Evolutionary conservation across 2,329 filamentous ascomycete genomes (phyloP), one percentile per base, ranked within the genome.

Genomic region (Penicillium crustosum): DNA sequence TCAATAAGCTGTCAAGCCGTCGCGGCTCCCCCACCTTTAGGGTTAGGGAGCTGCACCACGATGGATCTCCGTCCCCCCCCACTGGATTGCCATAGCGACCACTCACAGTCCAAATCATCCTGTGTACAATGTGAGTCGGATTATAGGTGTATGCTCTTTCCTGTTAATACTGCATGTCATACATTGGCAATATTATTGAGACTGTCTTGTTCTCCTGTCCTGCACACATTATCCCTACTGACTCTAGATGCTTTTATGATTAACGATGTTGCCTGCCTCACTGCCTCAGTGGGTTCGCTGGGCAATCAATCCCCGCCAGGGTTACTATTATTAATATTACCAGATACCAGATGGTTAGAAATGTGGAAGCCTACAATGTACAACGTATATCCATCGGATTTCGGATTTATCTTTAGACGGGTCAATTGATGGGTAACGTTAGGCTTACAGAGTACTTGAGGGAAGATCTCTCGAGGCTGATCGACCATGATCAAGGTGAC

Each of bases 21-120:
- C 49, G 52, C 55, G 45, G 53, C 57, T 55, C 51, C 50, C 54
- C 55, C 59, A 61, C 61, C 39, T 55, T 58, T 60, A 58, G 41
- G 52, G 54, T 56, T 55, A 38, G 25, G 21, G 31, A 50, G 33
- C 49, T 56, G 59, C 54, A 58, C 33, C 53, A 12, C 29, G 49
- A 48, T 47, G 55, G 55, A 57, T 51, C 55, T 57, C 23, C 39
- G 12, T 27, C 21, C 21, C 42, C 42, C 56, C 61, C 59, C 61
- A 55, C 58, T 35, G 38, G 36, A 66, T 66, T 65, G 62, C 59
- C 57, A 65, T 66, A 52, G 59, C 60, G 58, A 66, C 63, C 41
- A 55, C 49, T 53, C 21, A 49, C 43, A 23, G 49, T 29, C 25
- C 43, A 33, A 23, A 36, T 53, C 12, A 25, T 25, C 27, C 7